Base-by-base conservation (phyloP, 2,329 filamentous ascomycete genomes). In the Fusarium lyarnte region DNA sequence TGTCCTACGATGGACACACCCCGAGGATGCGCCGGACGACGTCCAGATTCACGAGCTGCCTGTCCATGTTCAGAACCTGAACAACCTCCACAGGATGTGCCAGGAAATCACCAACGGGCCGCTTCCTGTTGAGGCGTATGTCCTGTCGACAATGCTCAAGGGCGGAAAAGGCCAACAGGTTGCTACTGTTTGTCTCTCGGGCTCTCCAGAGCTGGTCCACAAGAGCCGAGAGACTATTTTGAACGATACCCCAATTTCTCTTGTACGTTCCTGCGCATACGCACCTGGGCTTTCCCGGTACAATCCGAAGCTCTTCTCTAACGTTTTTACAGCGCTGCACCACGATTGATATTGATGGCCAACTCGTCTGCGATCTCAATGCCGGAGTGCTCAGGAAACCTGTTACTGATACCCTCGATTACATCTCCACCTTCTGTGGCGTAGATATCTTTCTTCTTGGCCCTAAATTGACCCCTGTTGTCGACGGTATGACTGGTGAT, bases 371-470 rank as follows among this genome's bases (percentile, higher is more conserved):
- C 80, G 94, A 97, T 77, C 80, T 88, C 47, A 84, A 84, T 60
- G 87, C 87, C 74, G 90, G 91, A 57, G 90, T 91, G 47, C 87
- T 97, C 67, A 91, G 94, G 79, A 88, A 91, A 71, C 88, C 90
- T 52, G 93, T 98, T 33, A 89, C 95, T 57, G 91, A 94, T 71
- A 94, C 95, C 77, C 88, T 99, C 76, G 94, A 98, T 82, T 91
- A 92, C 71, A 92, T 97, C 78, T 93, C 96, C 16, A 89, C 87
- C 74, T 97, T 93, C 79, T 98, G 95, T 69, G 96, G 96, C 57
- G 95, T 97, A 59, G 96, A 99, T 82, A 97, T 99, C 76, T 99
- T 99, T 82, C 87, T 99, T 53, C 89, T 99, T 55, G 95, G 94
- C 63, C 95, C 96, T 8, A 97, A 97, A 82, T 88, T 95, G 72